Conservation (phyloP, 2,329 filamentous ascomycete species). For the Pseudogymnoascus sp. region DNA sequence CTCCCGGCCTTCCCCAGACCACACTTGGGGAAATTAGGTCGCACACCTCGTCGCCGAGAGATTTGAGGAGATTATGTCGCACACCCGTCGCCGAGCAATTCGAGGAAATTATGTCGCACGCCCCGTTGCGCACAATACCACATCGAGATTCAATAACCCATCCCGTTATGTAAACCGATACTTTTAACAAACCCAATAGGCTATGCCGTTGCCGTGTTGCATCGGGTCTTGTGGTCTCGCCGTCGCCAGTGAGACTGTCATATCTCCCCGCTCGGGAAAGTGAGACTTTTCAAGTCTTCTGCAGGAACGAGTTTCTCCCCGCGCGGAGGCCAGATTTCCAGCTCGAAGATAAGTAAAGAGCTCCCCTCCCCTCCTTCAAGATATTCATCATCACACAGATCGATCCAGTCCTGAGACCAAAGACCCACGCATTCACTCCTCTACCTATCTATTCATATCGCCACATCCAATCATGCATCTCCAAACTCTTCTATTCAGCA, state of each 20-base stretch:
- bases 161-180: not conserved
- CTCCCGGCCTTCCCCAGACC: too few relatives aligned
- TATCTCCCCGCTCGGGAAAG: not conserved
- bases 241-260: not conserved
- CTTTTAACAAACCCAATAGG: not conserved
- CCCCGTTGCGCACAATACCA: not conserved
- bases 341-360: not conserved
- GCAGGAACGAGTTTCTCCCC: not conserved
- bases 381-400: not conserved
- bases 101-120: not conserved
- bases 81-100: not conserved
- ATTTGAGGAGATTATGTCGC: not conserved
- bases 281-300: not conserved
- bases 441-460: not conserved
- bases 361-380: not conserved
- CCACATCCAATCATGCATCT: not conserved
- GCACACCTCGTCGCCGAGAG: not conserved
- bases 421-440: not conserved
- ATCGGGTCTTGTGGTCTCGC: not conserved
- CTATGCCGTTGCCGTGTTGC: not conserved
- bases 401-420: not conserved
- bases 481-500: not conserved
- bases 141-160: not conserved
- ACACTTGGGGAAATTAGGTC: not conserved
- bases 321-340: not conserved